Evolutionary conservation across 1,139 yeast genomes (phyloP).

Genomic region (Suhomyces bolitotheri): DNA sequence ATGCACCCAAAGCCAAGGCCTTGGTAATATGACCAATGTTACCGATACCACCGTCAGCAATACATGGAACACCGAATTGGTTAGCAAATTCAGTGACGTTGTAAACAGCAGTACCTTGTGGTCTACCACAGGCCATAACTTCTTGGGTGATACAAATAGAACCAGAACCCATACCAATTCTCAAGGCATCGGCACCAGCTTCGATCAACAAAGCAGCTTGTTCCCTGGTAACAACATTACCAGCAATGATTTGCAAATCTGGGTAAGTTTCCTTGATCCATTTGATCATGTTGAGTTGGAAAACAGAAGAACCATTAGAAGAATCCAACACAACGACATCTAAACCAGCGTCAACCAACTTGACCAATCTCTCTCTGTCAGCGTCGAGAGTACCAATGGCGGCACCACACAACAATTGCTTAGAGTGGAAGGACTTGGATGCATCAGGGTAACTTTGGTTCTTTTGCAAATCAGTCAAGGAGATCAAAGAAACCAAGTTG

Average conservation of each 20-base stretch:
- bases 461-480: conserved; percentile 96
- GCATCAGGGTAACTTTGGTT: conserved; percentile 93
- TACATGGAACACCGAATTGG: conserved; percentile 91
- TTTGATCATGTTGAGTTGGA: conserved; percentile 90
- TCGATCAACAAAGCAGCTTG: conserved; percentile 95
- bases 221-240: conserved; percentile 98
- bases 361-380: conserved; percentile 79
- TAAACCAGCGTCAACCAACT: conserved; percentile 93
- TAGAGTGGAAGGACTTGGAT: conserved; percentile 87
- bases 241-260: conserved; percentile 86
- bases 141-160: conserved; percentile 99
- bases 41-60: conserved; percentile 99
- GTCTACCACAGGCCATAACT: conserved; percentile 99
- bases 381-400: conserved; percentile 93
- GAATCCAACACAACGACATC: conserved; percentile 96
- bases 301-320: conserved; percentile 94
- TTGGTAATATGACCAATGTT: conserved; percentile 98
- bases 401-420: conserved; percentile 98
- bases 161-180: conserved; percentile 99
- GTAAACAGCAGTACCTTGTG: conserved; percentile 97
- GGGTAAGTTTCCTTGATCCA: conserved; percentile 85
- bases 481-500: conserved; percentile 80
- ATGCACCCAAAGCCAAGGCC: conserved; percentile 96
- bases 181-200: conserved; percentile 97
- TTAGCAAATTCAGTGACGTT: conserved; percentile 85